Conservation (phyloP, 352 stramenopile species). For the Aphanomyces astaci region DNA sequence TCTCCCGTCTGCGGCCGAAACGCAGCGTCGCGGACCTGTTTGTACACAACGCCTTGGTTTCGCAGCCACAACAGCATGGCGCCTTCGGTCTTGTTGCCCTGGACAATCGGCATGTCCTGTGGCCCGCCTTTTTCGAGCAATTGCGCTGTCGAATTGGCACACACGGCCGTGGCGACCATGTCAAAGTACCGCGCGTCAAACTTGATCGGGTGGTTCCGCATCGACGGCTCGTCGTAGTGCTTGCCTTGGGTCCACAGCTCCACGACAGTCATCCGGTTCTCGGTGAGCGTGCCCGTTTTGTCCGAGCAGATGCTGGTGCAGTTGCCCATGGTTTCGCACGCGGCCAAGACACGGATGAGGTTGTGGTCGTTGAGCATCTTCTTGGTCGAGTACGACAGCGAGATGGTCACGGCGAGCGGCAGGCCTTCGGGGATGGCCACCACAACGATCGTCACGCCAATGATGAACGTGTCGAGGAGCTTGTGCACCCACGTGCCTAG, state of each 20-base stretch:
- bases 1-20: conserved; percentile 50
- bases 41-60: conserved; percentile 48
- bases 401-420: conserved; percentile 90
- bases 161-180: conserved; percentile 46
- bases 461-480: conserved; percentile 91
- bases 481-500: conserved; percentile 64
- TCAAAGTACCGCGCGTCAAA: conserved; percentile 36
- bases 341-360: conserved; percentile 95
- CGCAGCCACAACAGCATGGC: conserved; percentile 67
- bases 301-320: conserved; percentile 98
- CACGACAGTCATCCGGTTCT: conserved; percentile 98
- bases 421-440: conserved; percentile 93
- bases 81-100: conserved; percentile 80
- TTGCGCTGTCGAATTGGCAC: conserved; percentile 69
- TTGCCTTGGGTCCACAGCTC: conserved; percentile 75
- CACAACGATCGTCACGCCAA: conserved; percentile 91
- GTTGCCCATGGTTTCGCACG: conserved; percentile 98
- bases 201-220: conserved; percentile 28
- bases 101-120: conserved; percentile 30
- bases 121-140: conserved; percentile 35
- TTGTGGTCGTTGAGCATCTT: conserved; percentile 99
- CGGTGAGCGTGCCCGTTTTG: conserved; percentile 95
- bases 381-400: conserved; percentile 92
- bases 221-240: conserved; percentile 31
- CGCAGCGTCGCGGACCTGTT: conserved; percentile 43